A percentile compares a stretch with the other conserved stretches of the same genome.
Conservation (phyloP, 2,329 filamentous ascomycete species). For the Trichoderma endophyticum region DNA sequence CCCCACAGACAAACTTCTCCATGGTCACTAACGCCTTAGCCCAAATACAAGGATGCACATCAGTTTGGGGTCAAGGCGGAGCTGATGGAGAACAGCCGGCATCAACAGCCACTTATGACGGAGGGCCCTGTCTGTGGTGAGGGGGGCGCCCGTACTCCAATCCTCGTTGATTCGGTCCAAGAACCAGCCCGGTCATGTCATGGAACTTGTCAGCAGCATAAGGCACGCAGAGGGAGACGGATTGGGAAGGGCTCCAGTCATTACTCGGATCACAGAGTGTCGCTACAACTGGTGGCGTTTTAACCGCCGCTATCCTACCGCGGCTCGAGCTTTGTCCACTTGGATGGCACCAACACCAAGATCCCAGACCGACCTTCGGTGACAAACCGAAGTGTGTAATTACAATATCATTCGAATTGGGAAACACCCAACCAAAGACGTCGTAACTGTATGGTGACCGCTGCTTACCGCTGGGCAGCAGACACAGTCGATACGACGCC, state of each 20-base stretch:
- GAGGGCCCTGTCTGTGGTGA: neutral
- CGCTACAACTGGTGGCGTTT: neutral
- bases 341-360: neutral
- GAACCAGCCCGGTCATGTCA: no score
- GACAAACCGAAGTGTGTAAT: neutral
- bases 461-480: neutral
- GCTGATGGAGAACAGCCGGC: slow-evolving; percentile 9
- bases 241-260: neutral
- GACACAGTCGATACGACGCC: neutral
- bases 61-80: slow-evolving; percentile 9
- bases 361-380: neutral
- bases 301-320: neutral
- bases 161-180: neutral
- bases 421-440: neutral
- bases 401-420: neutral
- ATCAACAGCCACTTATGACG: slow-evolving; percentile 6
- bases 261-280: neutral
- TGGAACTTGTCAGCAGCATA: neutral
- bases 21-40: neutral
- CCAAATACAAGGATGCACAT: slow-evolving; percentile 9
- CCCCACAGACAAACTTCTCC: neutral
- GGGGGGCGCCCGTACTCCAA: neutral
- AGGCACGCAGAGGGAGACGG: neutral
- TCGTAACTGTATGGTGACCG: neutral
- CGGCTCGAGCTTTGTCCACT: neutral